Evolutionary conservation across 2,329 filamentous ascomycete species (phyloP).

Genomic region (Colletotrichum navitas): DNA sequence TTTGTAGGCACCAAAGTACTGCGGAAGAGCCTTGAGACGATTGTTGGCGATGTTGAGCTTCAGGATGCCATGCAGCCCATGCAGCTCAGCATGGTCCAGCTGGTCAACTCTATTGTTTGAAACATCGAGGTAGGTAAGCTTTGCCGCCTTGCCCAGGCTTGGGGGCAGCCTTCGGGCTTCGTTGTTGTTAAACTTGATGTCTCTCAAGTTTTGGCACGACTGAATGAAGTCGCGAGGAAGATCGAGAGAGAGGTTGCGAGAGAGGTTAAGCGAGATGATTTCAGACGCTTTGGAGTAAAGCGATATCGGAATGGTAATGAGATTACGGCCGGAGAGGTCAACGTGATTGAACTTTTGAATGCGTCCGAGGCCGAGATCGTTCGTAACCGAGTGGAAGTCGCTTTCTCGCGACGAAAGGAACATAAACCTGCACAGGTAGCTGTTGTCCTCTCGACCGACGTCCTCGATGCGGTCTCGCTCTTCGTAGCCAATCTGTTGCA

Average conservation of each 20-base stretch:
- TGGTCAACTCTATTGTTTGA: slow-evolving; percentile 94
- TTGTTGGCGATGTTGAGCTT: slow-evolving; percentile 97
- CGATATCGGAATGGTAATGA: slow-evolving; percentile 94
- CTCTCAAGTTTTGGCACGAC: slow-evolving; percentile 88
- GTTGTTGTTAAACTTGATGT: slow-evolving; percentile 96
- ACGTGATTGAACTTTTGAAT: slow-evolving; percentile 94
- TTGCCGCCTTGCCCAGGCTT: slow-evolving; percentile 84
- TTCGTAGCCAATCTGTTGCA: slow-evolving; percentile 93
- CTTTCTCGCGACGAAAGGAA: slow-evolving; percentile 92
- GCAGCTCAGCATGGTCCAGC: slow-evolving; percentile 85
- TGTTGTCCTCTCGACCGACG: slow-evolving; percentile 95
- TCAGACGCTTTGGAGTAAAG: slow-evolving; percentile 92
- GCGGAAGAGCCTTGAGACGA: slow-evolving; percentile 80
- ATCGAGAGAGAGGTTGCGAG: slow-evolving; percentile 90
- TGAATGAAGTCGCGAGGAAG: slow-evolving; percentile 97
- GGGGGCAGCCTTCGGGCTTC: slow-evolving; percentile 88
- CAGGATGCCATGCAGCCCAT: slow-evolving; percentile 79
- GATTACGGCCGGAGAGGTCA: slow-evolving; percentile 88
- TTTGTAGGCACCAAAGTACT: slow-evolving; percentile 85
- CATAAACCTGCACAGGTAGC: slow-evolving; percentile 95
- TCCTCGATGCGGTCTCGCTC: slow-evolving; percentile 90
- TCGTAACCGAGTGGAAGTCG: slow-evolving; percentile 75
- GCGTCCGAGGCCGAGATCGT: slow-evolving; percentile 83
- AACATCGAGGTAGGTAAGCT: slow-evolving; percentile 89
- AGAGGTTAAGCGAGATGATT: slow-evolving; percentile 95